Base-by-base conservation (phyloP, 371 early-diverging fungal genomes). In the Dichotomocladium elegans region DNA sequence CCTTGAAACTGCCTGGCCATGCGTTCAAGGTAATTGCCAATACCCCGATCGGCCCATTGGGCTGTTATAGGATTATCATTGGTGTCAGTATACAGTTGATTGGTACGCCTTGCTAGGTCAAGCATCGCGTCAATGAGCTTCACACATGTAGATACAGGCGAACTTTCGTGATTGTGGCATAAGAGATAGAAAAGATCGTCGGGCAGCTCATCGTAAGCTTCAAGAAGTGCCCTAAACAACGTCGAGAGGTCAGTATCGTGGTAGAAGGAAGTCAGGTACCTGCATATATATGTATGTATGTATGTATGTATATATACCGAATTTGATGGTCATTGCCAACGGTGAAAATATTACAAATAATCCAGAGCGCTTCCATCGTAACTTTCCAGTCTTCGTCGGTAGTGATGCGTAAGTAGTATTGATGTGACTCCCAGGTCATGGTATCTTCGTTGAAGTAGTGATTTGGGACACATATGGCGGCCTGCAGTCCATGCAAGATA, bases 371-470 rank as follows among this genome's bases (percentile, higher is more conserved):
- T 43, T 82, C 83, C 7, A 63, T 71, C 10, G 77, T 70, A 4
- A 80, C 66, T 21, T 74, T 78, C 83, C 83, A 82, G 43, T 80
- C 83, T 28, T 66, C 72, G 4, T 51, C 49, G n/a, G 40, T 53
- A 12, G 57, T 21, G 26, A 17, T 17, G n/a, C 37, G 37, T 37
- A 37, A 5, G 21, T 37, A 37, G 9, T 37, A 37, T 15, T 21
- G 37, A n/a, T 37, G 37, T 17, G 37, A 21, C n/a, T 6, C 61
- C 66, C 65, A 66, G 50, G 42, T 24, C 4, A 8, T 5, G 6
- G 26, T 29, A 6, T 61, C 50, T 1, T 49, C 57, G 8, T 30
- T 41, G 11, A 48, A 68, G 2, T 22, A 47, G 27, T 59, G 47
- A 9, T 70, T 72, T 35, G 70, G 70, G 0, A 72, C 75, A 3